Conservation (phyloP, 495 filamentous ascomycete genomes). For the Penicillium coprophilum region DNA sequence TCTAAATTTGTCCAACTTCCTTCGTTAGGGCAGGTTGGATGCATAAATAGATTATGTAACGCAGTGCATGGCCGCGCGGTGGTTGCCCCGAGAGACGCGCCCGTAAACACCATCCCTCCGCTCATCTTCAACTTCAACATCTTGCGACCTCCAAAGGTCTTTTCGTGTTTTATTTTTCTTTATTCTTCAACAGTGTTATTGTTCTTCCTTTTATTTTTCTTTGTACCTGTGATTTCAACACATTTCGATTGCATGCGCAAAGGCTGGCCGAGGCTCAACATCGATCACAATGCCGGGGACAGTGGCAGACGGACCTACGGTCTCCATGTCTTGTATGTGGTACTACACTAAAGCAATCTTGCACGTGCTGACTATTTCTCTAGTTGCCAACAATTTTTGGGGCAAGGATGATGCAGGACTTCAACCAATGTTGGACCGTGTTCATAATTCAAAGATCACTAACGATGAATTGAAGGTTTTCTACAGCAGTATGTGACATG, state of each 20-base stretch:
- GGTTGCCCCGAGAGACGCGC: slow-evolving; percentile 51
- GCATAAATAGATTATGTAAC: slow-evolving; percentile 8
- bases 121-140: slow-evolving; percentile 28
- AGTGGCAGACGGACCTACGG: slow-evolving; percentile 60
- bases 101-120: slow-evolving; percentile 41
- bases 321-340: slow-evolving; percentile 61
- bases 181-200: slow-evolving; percentile 14
- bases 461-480: slow-evolving; percentile 93
- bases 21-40: background rate
- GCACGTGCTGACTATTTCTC: slow-evolving; percentile 16
- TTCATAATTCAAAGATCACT: slow-evolving; percentile 93
- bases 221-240: slow-evolving; percentile 16
- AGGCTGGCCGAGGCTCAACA: slow-evolving; percentile 45
- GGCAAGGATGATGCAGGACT: slow-evolving; percentile 98
- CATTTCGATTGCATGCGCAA: slow-evolving; percentile 37
- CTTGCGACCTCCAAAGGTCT: slow-evolving; percentile 33
- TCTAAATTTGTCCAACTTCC: background rate
- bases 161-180: slow-evolving; percentile 19
- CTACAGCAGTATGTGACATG: slow-evolving; percentile 64
- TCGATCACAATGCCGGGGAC: slow-evolving; percentile 59
- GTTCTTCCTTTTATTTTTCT: slow-evolving; percentile 16
- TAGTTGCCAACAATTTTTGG: slow-evolving; percentile 99
- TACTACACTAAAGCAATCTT: background rate
- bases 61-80: slow-evolving; percentile 6
- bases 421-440: slow-evolving; percentile 86